phyloP scores from a whole-genome alignment of 2,329 filamentous ascomycete species.

The Diaporthe ampelina region DNA sequence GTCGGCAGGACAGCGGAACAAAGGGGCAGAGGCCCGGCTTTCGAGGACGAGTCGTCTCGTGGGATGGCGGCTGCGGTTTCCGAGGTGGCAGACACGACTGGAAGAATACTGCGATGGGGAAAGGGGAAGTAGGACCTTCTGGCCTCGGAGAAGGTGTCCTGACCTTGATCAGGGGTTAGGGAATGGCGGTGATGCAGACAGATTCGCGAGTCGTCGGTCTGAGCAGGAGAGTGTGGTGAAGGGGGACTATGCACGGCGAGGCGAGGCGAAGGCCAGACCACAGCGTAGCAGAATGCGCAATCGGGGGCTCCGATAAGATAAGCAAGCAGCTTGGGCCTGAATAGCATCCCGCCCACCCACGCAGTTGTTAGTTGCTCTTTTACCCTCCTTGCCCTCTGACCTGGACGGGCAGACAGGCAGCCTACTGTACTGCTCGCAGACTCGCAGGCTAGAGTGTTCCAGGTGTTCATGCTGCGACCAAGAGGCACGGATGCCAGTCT shows the following conservation, averaged over 20 bases:
- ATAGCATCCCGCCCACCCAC: slow-evolving; percentile 22
- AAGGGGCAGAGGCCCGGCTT: slow-evolving; percentile 35
- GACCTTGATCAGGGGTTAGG: slow-evolving; percentile 33
- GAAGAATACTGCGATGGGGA: slow-evolving; percentile 7
- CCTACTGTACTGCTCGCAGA: no score
- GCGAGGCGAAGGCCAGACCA: slow-evolving; percentile 24
- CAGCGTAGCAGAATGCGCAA: slow-evolving; percentile 34
- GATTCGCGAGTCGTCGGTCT: slow-evolving; percentile 14
- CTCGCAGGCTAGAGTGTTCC: neutral
- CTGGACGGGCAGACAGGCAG: no score
- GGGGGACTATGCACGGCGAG: slow-evolving; percentile 1
- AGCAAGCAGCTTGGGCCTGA: slow-evolving; percentile 20
- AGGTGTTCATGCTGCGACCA: neutral
- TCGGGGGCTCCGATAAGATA: slow-evolving; percentile 26
- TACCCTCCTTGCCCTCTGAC: no score
- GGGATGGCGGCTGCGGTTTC: slow-evolving; percentile 11
- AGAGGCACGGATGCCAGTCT: neutral
- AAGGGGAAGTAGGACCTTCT: slow-evolving; percentile 1
- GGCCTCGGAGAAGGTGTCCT: slow-evolving; percentile 9
- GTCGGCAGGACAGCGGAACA: slow-evolving; percentile 21
- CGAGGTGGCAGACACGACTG: neutral
- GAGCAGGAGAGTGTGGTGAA: slow-evolving; percentile 6
- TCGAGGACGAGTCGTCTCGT: slow-evolving; percentile 20
- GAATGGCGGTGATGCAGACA: slow-evolving; percentile 38
- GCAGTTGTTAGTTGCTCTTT: neutral